phyloP scores from a whole-genome alignment of 345 rosid genomes.

The Brassica rapa region DNA sequence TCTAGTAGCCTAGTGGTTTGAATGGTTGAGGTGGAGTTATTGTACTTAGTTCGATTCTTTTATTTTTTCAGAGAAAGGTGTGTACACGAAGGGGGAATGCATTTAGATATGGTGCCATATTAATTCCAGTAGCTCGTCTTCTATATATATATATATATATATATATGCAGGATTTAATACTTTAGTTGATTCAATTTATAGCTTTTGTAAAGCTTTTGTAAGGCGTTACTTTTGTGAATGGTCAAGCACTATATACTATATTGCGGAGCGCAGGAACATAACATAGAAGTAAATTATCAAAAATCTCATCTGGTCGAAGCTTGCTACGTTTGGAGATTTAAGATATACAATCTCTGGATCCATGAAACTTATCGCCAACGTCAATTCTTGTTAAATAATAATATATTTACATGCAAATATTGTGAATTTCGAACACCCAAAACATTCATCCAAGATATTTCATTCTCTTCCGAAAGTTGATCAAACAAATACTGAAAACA shows the following conservation, averaged over 20 bases:
- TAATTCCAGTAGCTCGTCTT: constrained; percentile 16
- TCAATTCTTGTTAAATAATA: not conserved
- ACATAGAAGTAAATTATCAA: not conserved
- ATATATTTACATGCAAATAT: not conserved
- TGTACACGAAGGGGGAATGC: constrained; percentile 8
- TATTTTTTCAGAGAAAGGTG: not conserved
- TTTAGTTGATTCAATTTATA: not conserved
- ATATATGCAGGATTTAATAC: not conserved
- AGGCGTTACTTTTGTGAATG: not conserved
- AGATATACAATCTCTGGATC: not conserved
- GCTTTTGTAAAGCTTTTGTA: not conserved
- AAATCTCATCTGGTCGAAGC: not conserved
- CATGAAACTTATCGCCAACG: not conserved
- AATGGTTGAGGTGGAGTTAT: not conserved
- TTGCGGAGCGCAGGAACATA: not conserved
- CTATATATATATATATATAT: no score
- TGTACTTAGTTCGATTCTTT: not conserved
- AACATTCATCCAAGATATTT: not conserved
- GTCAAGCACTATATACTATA: not conserved
- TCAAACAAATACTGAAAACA: not conserved
- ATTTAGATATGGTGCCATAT: constrained; percentile 15
- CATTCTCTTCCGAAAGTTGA: not conserved
- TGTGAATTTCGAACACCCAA: not conserved
- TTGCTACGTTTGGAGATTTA: not conserved
- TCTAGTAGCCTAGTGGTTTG: not conserved